Conservation (phyloP, 257 asterid species). For the Hygrophila difformis region DNA sequence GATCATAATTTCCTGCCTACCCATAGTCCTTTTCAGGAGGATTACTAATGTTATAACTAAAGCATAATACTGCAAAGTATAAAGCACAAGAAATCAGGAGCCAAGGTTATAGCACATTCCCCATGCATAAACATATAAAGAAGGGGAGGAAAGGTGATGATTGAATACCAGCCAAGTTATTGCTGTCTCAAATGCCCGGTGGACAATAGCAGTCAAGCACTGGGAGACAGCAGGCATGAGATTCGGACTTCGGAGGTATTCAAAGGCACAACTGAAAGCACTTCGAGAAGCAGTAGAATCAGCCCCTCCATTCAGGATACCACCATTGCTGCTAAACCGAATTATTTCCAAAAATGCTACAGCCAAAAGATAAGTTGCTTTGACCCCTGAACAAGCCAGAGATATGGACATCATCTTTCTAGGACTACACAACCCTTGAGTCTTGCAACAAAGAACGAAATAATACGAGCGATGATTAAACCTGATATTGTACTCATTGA, state of each 20-base stretch:
- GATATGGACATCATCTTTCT: constrained; percentile 16
- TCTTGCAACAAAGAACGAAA: constrained; percentile 3
- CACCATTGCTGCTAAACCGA: constrained; percentile 98
- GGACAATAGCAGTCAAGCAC: constrained; percentile 92
- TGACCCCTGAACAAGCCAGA: constrained; percentile 68
- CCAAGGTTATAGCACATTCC: background rate
- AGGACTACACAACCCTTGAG: constrained; percentile 10
- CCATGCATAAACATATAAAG: background rate
- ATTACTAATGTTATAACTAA: background rate
- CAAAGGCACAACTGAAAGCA: constrained; percentile 95
- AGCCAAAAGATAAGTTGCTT: constrained; percentile 98
- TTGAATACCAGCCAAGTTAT: constrained; percentile 78
- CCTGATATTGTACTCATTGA: constrained; percentile 91
- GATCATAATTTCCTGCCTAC: too few relatives aligned
- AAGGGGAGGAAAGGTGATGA: constrained; percentile 13
- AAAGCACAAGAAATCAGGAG: background rate
- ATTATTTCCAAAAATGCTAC: constrained; percentile 92
- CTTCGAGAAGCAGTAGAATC: constrained; percentile 65
- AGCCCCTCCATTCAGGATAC: constrained; percentile 76
- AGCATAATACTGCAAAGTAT: background rate
- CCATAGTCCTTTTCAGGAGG: too few relatives aligned
- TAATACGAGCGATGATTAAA: constrained; percentile 9
- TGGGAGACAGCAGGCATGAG: constrained; percentile 90
- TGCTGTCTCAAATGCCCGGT: constrained; percentile 86
- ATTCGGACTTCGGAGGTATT: constrained; percentile 89